Evolutionary conservation across 2,329 filamentous ascomycete species (phyloP), one percentile per base, ranked within the genome.

Genomic region (Alternaria arbusti): DNA sequence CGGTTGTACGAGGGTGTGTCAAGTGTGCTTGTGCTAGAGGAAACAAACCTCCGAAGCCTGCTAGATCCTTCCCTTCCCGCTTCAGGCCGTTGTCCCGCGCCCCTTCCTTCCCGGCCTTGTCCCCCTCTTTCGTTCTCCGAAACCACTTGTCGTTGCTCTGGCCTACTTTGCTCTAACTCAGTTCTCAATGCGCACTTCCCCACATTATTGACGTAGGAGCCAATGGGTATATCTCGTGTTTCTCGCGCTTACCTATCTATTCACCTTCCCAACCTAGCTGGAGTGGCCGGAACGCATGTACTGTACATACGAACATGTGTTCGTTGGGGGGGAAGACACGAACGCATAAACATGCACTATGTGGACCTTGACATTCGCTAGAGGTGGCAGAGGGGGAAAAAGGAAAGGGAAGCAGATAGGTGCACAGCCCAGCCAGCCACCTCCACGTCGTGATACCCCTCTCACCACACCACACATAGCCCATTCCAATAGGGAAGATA

Each of bases 41-140:
- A 54, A 58, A 63, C 54, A 64, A 64, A 63, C 23, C 59, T 69
- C 67, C 67, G 65, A 57, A 43, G 23, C 57, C 63, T 63, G 56
- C 47, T 44, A 40, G 52, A 70, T 64, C 63, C 63, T 65, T 59
- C 46, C 64, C 56, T 66, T 66, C 66, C 68, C 66, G 68, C 68
- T 63, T 64, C 59, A 62, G 54, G 63, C 63, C 62, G 65, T 46
- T 67, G 50, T 55, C 46, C 65, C 65, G 65, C 47, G 28, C 49
- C 28, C 22, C 50, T 52, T 52, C 32, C 57, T 54, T 46, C 57
- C 47, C 25, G 57, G 25, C 49, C 15, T 54, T 28, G 30, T 51
- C 26, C 22, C 49, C 43, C n/a, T 51, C 17, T 25, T 22, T 25
- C 13, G 22, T 20, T 45, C 25, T 26, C 25, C 6, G 26, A 12